Evolutionary conservation across 495 filamentous ascomycete species (phyloP).

Genomic region (Hyaloscypha bicolor): DNA sequence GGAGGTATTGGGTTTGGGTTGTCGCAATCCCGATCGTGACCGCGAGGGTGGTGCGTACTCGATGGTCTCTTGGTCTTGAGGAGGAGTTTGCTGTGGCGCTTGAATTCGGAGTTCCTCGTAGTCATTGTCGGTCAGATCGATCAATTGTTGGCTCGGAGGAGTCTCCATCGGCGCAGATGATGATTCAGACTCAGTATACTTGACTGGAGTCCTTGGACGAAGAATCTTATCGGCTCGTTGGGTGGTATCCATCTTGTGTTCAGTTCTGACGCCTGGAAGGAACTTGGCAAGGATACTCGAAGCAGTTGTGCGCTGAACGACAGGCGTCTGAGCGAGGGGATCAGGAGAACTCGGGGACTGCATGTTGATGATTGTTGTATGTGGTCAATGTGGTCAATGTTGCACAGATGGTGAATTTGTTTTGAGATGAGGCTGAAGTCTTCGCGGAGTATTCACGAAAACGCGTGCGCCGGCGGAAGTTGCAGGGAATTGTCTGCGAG

Average conservation of each 20-base stretch:
- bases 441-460: neutral
- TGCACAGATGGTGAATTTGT: neutral
- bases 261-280: conserved; percentile 19
- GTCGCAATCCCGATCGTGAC: conserved; percentile 7
- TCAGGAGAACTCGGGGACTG: conserved; percentile 6
- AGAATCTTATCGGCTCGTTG: neutral
- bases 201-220: conserved; percentile 3
- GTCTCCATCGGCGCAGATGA: conserved; percentile 1
- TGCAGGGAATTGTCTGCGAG: conserved; percentile 1
- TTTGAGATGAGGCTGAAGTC: neutral
- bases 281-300: conserved; percentile 29
- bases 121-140: conserved; percentile 22
- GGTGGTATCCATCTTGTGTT: conserved; percentile 31
- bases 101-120: conserved; percentile 24
- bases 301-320: conserved; percentile 16
- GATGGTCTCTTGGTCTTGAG: conserved; percentile 18
- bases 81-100: neutral
- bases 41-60: conserved; percentile 11
- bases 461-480: neutral
- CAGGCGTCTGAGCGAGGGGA: neutral
- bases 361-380: neutral
- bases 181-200: conserved; percentile 6
- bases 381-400: neutral
- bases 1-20: conserved; percentile 23
- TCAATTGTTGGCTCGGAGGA: conserved; percentile 8